Conservation (phyloP, 768 basidiomycete species). For the Chalciporus sphaerocephalus region DNA sequence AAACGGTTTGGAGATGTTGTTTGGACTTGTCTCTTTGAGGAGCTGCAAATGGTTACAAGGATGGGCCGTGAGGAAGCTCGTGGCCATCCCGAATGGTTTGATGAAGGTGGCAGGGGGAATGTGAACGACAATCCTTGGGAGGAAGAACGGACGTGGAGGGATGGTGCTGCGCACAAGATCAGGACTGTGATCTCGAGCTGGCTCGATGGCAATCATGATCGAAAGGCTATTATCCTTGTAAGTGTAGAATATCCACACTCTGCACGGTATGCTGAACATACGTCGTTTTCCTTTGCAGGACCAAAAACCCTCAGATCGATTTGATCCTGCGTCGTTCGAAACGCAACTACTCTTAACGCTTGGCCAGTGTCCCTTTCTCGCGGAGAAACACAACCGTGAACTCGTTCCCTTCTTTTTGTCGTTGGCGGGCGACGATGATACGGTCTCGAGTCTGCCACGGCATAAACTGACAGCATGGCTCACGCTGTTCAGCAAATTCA, state of each 20-base stretch:
- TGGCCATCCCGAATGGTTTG: constrained; percentile 26
- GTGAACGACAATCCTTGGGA: constrained; percentile 43
- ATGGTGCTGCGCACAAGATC: constrained; percentile 65
- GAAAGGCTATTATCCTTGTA: constrained; percentile 34
- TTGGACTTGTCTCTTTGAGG: constrained; percentile 67
- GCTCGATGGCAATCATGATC: constrained; percentile 34
- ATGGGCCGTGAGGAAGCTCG: not conserved
- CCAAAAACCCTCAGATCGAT: constrained; percentile 46
- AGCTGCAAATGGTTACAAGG: constrained; percentile 42
- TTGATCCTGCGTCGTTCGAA: constrained; percentile 77
- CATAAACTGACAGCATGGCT: constrained; percentile 73
- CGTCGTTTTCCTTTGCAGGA: constrained; percentile 24
- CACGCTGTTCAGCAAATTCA: constrained; percentile 81
- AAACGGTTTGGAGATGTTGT: constrained; percentile 61
- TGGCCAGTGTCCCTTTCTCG: constrained; percentile 62
- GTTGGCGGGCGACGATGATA: constrained; percentile 33
- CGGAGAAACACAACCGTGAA: constrained; percentile 85
- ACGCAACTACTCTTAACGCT: constrained; percentile 70
- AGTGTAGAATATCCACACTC: constrained; percentile 1
- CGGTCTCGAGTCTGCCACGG: constrained; percentile 45
- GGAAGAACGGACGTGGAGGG: constrained; percentile 71
- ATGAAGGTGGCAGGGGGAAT: constrained; percentile 15
- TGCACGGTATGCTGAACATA: not conserved
- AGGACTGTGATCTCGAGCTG: constrained; percentile 47
- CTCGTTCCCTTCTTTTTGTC: constrained; percentile 79